Conservation (phyloP, 148 eudicot species). For the Rhododendron ferrugineum region DNA sequence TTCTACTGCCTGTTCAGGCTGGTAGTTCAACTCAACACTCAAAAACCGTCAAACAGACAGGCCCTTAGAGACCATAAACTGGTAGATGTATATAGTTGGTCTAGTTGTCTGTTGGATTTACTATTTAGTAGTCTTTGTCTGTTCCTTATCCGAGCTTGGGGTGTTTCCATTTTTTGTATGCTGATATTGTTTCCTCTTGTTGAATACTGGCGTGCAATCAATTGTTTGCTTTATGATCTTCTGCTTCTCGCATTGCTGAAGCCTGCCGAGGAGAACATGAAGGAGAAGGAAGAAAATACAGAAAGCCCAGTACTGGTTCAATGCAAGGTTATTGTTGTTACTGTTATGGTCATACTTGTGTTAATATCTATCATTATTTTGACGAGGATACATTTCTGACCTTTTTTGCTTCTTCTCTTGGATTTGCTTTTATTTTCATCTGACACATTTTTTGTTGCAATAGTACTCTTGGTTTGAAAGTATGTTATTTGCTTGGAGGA, state of each 20-base stretch:
- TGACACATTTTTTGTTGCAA: neutral
- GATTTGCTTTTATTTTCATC: neutral
- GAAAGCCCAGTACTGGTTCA: constrained; percentile 39
- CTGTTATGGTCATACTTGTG: neutral
- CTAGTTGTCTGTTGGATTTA: constrained; percentile 3
- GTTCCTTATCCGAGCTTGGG: neutral
- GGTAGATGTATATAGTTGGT: neutral
- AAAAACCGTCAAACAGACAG: neutral
- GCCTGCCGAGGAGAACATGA: constrained; percentile 29
- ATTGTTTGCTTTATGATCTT: neutral
- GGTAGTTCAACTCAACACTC: neutral
- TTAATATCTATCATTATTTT: neutral
- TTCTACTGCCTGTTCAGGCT: neutral
- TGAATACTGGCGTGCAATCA: neutral
- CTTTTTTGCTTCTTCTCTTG: neutral
- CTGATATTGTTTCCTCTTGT: neutral
- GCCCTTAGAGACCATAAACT: neutral
- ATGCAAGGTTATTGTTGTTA: constrained; percentile 43
- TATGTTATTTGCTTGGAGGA: neutral
- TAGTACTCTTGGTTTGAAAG: neutral
- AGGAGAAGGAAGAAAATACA: constrained; percentile 34
- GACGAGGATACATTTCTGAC: neutral
- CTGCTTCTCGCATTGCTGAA: constrained; percentile 13
- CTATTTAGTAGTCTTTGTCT: neutral
- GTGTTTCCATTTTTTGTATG: neutral